phyloP scores from a whole-genome alignment of 352 stramenopile species.

The Blastocystis sp. region DNA sequence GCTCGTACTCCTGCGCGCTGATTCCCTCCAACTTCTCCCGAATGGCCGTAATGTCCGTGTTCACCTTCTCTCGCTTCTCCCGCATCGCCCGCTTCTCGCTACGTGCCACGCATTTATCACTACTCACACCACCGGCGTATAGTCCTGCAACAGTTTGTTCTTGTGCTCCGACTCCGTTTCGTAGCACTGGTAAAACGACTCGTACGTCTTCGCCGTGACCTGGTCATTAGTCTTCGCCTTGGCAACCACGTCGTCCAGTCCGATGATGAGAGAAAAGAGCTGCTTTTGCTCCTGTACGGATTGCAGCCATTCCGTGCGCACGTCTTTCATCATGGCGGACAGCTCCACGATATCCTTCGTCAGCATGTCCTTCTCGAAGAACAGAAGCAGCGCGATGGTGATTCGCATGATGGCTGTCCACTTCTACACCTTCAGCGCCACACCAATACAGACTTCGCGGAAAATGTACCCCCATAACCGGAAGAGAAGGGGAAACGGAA shows the following conservation, averaged over 20 bases:
- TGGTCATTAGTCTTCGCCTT: background rate
- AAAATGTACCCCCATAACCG: slow-evolving; percentile 54
- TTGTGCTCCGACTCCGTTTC: background rate
- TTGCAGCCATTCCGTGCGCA: slow-evolving; percentile 27
- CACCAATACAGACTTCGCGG: background rate
- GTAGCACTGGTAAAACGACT: slow-evolving; percentile 9
- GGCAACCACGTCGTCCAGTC: background rate
- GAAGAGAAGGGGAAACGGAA: slow-evolving; percentile 35
- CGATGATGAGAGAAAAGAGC: slow-evolving; percentile 10
- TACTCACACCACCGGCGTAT: slow-evolving; percentile 9
- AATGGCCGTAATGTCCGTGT: background rate
- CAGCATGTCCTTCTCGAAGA: slow-evolving; percentile 25
- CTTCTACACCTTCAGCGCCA: background rate
- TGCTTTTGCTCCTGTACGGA: slow-evolving; percentile 6
- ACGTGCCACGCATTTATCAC: background rate
- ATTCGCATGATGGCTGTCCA: slow-evolving; percentile 23
- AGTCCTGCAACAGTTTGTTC: background rate
- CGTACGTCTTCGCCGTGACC: background rate
- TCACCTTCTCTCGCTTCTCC: background rate
- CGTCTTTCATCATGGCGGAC: slow-evolving; percentile 49
- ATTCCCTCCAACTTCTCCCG: slow-evolving; percentile 22
- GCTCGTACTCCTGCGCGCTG: slow-evolving; percentile 24
- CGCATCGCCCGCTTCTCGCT: slow-evolving; percentile 23
- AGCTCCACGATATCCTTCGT: slow-evolving; percentile 41
- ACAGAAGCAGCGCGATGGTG: slow-evolving; percentile 28